Evolutionary conservation across 2,329 filamentous ascomycete genomes (phyloP).

Genomic region (Sphaerulina populicola): DNA sequence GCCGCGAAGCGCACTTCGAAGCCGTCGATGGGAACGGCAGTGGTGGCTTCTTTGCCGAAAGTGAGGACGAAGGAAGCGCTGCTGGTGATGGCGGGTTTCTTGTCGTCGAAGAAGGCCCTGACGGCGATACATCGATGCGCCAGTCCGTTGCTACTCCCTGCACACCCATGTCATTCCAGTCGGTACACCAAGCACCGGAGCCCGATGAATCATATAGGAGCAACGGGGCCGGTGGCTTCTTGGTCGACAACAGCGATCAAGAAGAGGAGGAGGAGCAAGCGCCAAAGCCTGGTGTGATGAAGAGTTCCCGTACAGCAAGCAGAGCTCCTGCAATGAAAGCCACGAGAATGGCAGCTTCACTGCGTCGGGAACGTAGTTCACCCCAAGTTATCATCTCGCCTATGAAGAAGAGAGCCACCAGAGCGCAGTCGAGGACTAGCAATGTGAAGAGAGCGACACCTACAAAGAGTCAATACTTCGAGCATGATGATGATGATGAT

Average conservation of each 20-base stretch:
- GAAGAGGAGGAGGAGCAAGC: not conserved
- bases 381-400: constrained; percentile 24
- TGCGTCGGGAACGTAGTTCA: constrained; percentile 13
- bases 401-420: constrained; percentile 9
- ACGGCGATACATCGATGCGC: constrained; percentile 19
- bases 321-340: not conserved
- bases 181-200: constrained; percentile 17
- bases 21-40: constrained; percentile 21
- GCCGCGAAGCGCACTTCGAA: not conserved
- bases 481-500: not conserved
- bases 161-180: constrained; percentile 25
- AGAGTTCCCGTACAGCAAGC: not conserved
- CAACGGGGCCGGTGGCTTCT: constrained; percentile 29
- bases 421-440: not conserved
- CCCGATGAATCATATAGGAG: constrained; percentile 10
- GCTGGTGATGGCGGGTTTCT: constrained; percentile 35
- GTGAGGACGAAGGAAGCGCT: constrained; percentile 22
- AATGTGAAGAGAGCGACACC: too few species aligned
- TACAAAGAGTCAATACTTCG: too few species aligned
- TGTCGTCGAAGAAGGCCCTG: constrained; percentile 30
- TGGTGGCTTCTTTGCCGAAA: constrained; percentile 27
- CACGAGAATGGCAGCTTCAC: not conserved
- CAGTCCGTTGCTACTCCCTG: constrained; percentile 11
- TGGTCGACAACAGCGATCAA: constrained; percentile 14
- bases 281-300: not conserved